Conservation (phyloP, 2,329 filamentous ascomycete genomes). For the Zopfia rhizophila region DNA sequence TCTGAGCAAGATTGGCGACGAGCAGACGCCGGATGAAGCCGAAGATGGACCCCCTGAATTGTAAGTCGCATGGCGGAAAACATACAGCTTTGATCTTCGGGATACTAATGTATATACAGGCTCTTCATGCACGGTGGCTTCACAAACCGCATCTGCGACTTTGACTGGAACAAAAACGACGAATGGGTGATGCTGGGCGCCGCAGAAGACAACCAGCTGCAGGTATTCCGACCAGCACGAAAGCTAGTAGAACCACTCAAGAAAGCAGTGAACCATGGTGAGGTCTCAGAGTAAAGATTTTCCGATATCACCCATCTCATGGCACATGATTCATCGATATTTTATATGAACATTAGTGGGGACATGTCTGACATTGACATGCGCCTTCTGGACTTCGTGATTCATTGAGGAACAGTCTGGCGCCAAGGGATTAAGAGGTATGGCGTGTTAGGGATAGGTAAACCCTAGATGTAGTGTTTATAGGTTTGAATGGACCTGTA, state of each 20-base stretch:
- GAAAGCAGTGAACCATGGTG: constrained; percentile 49
- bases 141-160: constrained; percentile 95
- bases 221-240: constrained; percentile 71
- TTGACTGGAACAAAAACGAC: constrained; percentile 97
- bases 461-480: too few species aligned
- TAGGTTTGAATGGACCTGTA: too few species aligned
- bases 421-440: too few species aligned
- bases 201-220: constrained; percentile 95
- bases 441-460: too few species aligned
- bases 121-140: constrained; percentile 99
- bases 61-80: constrained; percentile 73
- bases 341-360: too few species aligned
- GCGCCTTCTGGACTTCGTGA: too few species aligned
- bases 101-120: constrained; percentile 55
- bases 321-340: too few species aligned
- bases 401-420: too few species aligned
- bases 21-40: constrained; percentile 92
- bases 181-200: constrained; percentile 97
- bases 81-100: constrained; percentile 14
- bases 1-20: constrained; percentile 87
- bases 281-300: constrained; percentile 53
- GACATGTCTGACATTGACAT: too few species aligned
- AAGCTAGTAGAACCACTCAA: constrained; percentile 49
- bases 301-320: too few species aligned
- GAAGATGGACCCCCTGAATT: constrained; percentile 96